Conservation (phyloP, 495 filamentous ascomycete genomes). For the Pseudevernia furfuracea region DNA sequence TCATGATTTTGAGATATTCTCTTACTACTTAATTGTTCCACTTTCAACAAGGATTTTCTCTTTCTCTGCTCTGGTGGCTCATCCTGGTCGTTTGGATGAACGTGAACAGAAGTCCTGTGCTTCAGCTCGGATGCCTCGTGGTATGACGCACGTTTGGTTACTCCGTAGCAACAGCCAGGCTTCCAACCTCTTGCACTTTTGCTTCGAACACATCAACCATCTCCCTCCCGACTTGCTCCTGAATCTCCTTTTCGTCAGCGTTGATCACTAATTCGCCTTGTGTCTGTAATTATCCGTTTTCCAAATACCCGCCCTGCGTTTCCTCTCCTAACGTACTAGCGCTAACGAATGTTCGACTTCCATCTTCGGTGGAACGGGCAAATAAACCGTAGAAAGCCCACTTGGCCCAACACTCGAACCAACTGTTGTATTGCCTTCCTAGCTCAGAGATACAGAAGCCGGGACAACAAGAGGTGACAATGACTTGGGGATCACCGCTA, state of each 20-base stretch:
- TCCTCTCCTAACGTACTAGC: constrained; percentile 42
- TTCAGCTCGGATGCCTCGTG: too few relatives aligned
- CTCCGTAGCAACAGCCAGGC: too few relatives aligned
- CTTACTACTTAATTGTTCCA: too few relatives aligned
- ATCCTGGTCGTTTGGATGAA: too few relatives aligned
- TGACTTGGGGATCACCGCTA: constrained; percentile 35
- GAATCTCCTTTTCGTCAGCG: constrained; percentile 32
- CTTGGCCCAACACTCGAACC: constrained; percentile 33
- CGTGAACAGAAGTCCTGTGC: too few relatives aligned
- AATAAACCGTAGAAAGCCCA: constrained; percentile 38
- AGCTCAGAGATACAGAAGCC: constrained; percentile 38
- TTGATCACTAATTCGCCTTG: constrained; percentile 22
- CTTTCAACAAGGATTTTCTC: too few relatives aligned
- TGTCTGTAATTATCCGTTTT: constrained; percentile 25
- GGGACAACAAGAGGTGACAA: constrained; percentile 42
- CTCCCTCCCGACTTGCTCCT: constrained; percentile 37
- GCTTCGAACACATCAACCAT: constrained; percentile 32
- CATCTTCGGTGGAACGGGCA: constrained; percentile 43
- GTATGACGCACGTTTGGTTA: too few relatives aligned
- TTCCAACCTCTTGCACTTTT: constrained; percentile 22
- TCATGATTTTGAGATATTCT: too few relatives aligned
- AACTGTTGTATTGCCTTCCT: constrained; percentile 30
- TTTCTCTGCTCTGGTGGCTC: too few relatives aligned
- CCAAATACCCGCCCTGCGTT: constrained; percentile 46
- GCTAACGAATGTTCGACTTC: constrained; percentile 45